Evolutionary conservation across 768 basidiomycete genomes (phyloP), one percentile per base, ranked within the genome.

Genomic region (Panaeolus papilionaceus): DNA sequence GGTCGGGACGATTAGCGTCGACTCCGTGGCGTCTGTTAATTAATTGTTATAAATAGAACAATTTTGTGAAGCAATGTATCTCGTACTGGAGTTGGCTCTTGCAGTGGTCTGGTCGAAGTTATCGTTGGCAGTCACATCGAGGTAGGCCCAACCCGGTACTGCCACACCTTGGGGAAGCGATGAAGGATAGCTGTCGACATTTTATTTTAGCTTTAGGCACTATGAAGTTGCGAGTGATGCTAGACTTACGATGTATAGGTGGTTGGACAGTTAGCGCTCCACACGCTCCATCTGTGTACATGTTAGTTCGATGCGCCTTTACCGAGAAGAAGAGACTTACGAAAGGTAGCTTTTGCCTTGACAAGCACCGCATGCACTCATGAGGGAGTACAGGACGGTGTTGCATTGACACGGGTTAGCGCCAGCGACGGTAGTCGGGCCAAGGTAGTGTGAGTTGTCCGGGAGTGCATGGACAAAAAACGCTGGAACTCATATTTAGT

Each of bases 101-200:
- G 85, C 85, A n/a, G 73, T 68, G 0, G 79, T 74, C 51, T 74
- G 75, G 62, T 85, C 79, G 71, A 86, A 87, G 23, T 58, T 68
- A 62, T 81, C 76, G 51, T 71, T 75, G n/a, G 71, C 65, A 82
- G 85, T 75, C 23, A 90, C 84, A 66, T 88, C 83, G 39, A 86
- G 76, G 68, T 85, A 91, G 12, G 89, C 89, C 89, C 89, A 91
- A 11, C 82, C 83, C 9, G 89, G 89, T 20, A 91, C 81, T 11
- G 79, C 76, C 1, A 85, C 80, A 9, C 82, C 83, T 0, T 71
- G 67, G 2, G 89, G 89, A 61, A 90, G 75, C n/a, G 75, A 71
- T 14, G 77, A 63, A 0, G 87, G 84, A 68, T 78, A 89, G n/a
- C 86, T 86, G n/a, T 47, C 28, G 26, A 28, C 47, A 54, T 47